Conservation (phyloP, 768 basidiomycete genomes). For the Pisolithus tinctorius region DNA sequence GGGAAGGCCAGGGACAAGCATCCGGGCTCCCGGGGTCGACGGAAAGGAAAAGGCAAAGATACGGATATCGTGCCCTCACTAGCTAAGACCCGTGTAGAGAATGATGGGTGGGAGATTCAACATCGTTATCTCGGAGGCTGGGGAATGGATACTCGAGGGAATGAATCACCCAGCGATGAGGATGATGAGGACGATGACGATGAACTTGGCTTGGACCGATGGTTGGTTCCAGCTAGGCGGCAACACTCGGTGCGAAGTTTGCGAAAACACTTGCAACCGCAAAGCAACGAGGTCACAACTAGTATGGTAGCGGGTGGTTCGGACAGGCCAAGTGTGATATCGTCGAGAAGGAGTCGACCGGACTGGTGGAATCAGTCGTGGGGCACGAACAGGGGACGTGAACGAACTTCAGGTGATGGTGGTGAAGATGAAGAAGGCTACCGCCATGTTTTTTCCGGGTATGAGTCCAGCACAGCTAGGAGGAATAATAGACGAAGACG, state of each 20-base stretch:
- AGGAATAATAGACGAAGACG: slow-evolving; percentile 23
- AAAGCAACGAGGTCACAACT: slow-evolving; percentile 3
- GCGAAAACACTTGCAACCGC: slow-evolving; percentile 48
- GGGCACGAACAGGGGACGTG: slow-evolving; percentile 12
- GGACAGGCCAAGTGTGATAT: slow-evolving; percentile 12
- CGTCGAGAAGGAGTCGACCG: neutral
- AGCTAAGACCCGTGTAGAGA: slow-evolving; percentile 53
- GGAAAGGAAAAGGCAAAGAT: slow-evolving; percentile 24
- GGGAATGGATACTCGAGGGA: slow-evolving; percentile 18
- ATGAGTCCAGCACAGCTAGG: slow-evolving; percentile 10
- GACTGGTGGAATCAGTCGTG: slow-evolving; percentile 19
- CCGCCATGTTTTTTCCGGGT: slow-evolving; percentile 15
- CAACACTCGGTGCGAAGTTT: slow-evolving; percentile 72
- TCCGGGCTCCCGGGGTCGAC: slow-evolving; percentile 13
- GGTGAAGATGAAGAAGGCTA: slow-evolving; percentile 19
- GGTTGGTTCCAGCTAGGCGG: slow-evolving; percentile 64
- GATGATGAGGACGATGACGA: slow-evolving; percentile 40
- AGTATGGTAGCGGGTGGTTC: slow-evolving; percentile 12
- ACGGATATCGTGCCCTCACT: slow-evolving; percentile 48
- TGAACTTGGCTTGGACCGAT: slow-evolving; percentile 58
- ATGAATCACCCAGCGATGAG: slow-evolving; percentile 17
- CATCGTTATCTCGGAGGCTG: slow-evolving; percentile 29
- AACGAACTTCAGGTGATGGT: slow-evolving; percentile 24
- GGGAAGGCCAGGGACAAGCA: slow-evolving; percentile 22
- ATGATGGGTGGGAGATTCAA: slow-evolving; percentile 44